Conservation (phyloP, 768 basidiomycete genomes). For the Solioccasus polychromus region DNA sequence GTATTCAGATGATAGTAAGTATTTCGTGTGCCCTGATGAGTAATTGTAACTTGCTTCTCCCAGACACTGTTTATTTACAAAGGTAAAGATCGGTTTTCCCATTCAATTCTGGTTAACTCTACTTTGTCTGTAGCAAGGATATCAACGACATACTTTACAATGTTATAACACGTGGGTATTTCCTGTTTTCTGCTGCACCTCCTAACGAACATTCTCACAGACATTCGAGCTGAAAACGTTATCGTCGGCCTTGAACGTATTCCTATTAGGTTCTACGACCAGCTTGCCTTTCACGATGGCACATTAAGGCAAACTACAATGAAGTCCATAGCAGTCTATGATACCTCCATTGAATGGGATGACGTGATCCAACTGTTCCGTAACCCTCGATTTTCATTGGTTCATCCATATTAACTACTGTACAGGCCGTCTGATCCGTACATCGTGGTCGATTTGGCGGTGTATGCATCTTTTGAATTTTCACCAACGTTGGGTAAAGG, state of each 20-base stretch:
- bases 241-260: slow-evolving; percentile 8
- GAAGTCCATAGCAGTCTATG: neutral
- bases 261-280: slow-evolving; percentile 15
- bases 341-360: slow-evolving; percentile 11
- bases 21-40: too few species aligned
- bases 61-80: slow-evolving; percentile 5
- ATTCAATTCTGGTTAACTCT: too few species aligned
- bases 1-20: neutral
- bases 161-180: slow-evolving; percentile 6
- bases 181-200: neutral
- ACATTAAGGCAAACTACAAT: slow-evolving; percentile 3
- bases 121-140: neutral
- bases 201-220: neutral
- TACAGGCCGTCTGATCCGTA: slow-evolving; percentile 5
- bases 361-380: slow-evolving; percentile 9
- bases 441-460: neutral
- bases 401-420: neutral
- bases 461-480: slow-evolving; percentile 12
- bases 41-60: too few species aligned
- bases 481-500: too few species aligned
- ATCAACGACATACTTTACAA: neutral
- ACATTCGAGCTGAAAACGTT: slow-evolving; percentile 10
- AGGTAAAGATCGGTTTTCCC: neutral
- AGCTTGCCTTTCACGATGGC: neutral
- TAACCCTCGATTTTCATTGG: neutral